These are phyloP conservation scores for Tricholomella constricta DNA, from an alignment of 768 basidiomycete species.

Conservation along the genomic window DNA sequence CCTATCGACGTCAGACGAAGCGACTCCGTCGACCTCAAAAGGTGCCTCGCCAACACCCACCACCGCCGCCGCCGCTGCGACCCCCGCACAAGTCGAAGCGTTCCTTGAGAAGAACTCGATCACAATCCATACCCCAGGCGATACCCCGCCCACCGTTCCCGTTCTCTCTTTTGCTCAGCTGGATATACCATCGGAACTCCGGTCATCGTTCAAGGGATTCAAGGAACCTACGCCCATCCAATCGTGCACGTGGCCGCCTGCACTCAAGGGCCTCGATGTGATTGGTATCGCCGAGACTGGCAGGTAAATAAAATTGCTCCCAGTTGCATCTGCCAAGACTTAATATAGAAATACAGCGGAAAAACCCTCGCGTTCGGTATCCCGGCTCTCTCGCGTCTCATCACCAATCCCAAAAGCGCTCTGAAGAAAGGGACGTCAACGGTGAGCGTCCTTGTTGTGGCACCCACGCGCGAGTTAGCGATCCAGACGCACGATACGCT, in stretches of 20 bases:
- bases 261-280: slow-evolving; percentile 80
- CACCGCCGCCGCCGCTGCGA: slow-evolving; percentile 20
- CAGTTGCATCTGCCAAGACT: not conserved
- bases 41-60: slow-evolving; percentile 16
- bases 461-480: slow-evolving; percentile 95
- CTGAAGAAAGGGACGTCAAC: slow-evolving; percentile 35
- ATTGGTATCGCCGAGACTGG: slow-evolving; percentile 98
- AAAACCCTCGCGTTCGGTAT: slow-evolving; percentile 97
- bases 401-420: slow-evolving; percentile 36
- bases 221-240: slow-evolving; percentile 94
- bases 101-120: slow-evolving; percentile 77
- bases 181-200: slow-evolving; percentile 61
- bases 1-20: slow-evolving; percentile 12
- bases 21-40: slow-evolving; percentile 12
- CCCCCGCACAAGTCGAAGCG: slow-evolving; percentile 47
- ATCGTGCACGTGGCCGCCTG: slow-evolving; percentile 91
- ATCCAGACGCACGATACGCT: slow-evolving; percentile 92
- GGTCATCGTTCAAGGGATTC: slow-evolving; percentile 67
- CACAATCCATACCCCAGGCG: slow-evolving; percentile 61
- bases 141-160: slow-evolving; percentile 54
- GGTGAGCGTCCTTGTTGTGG: slow-evolving; percentile 76
- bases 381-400: slow-evolving; percentile 76
- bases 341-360: slow-evolving; percentile 52
- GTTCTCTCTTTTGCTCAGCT: slow-evolving; percentile 77
- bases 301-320: slow-evolving; percentile 50